A percentile compares a stretch with the other conserved stretches of the same genome.
phyloP scores from a whole-genome alignment of 225 moss, liverwort and hornwort genomes.

The Ulota crispa region DNA sequence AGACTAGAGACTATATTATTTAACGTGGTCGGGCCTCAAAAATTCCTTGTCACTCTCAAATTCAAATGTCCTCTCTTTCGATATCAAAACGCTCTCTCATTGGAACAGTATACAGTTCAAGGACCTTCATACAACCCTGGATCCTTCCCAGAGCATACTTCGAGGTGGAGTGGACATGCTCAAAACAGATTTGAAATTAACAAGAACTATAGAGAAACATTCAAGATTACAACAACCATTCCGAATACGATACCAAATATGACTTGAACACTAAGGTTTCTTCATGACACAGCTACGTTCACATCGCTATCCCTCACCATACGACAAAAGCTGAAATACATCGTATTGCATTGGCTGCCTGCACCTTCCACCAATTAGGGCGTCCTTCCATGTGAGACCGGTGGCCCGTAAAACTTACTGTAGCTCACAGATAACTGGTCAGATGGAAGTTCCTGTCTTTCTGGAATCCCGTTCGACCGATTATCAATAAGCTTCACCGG shows the following conservation, averaged over 20 bases:
- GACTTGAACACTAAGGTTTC: neutral
- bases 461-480: too few species aligned
- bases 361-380: neutral
- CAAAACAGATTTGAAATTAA: neutral
- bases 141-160: neutral
- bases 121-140: conserved; percentile 7
- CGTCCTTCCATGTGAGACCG: too few species aligned
- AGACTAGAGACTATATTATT: neutral
- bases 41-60: neutral
- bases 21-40: neutral
- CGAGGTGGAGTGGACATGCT: neutral
- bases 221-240: neutral
- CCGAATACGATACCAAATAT: neutral
- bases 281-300: neutral
- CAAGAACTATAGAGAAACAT: neutral
- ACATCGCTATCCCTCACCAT: neutral
- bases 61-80: neutral
- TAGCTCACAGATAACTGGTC: too few species aligned
- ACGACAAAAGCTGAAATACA: neutral
- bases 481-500: too few species aligned
- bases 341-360: conserved; percentile 6
- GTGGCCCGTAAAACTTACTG: too few species aligned
- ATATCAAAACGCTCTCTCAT: neutral
- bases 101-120: neutral
- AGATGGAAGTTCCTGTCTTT: too few species aligned